Base-by-base conservation (phyloP, 495 filamentous ascomycete genomes). In the Poronia punctata region DNA sequence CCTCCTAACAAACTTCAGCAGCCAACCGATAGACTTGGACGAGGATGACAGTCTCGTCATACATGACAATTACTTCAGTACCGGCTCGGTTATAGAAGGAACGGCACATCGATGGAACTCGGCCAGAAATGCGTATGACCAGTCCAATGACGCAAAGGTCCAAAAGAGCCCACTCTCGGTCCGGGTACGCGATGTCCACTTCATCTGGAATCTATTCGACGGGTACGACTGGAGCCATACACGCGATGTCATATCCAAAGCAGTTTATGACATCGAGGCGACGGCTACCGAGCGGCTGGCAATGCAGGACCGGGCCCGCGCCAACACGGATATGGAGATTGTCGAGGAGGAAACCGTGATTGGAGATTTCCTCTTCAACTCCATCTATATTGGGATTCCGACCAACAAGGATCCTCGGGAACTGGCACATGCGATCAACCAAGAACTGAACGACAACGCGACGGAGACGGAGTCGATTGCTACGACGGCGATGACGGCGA, bases 131-230 rank as follows among this genome's bases (percentile, higher is more conserved):
- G 76, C 73, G 0, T 90, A 90, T 48, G 80, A 82, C 20, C 66
- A 76, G 8, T 63, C 69, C 7, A 79, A 83, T 43, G 74, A 80
- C 23, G 56, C 64, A 7, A 82, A 80, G 45, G 58, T 80, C n/a
- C 70, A 67, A 34, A 59, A 50, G 5, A 85, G 81, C 47, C 90
- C 92, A 10, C 67, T 97, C 16, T 78, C 79, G 43, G 67, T 97
- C 7, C 75, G 78, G 22, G 72, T 96, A 11, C 79, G 86, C 4
- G 88, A 95, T 59, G 79, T 93, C 10, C 86, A 97, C 57, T 67
- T 95, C 32, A 94, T 97, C 46, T 99, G 93, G 93, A 95, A 99
- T 57, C 67, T 99, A 2, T 95, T 88, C 57, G 93, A 99, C 64
- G 93, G 93, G 5, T 99, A 94, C 56, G 93, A 99, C 61, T 99